Conservation (phyloP, 306 rosid genomes). For the Trichosanthes truncata region DNA sequence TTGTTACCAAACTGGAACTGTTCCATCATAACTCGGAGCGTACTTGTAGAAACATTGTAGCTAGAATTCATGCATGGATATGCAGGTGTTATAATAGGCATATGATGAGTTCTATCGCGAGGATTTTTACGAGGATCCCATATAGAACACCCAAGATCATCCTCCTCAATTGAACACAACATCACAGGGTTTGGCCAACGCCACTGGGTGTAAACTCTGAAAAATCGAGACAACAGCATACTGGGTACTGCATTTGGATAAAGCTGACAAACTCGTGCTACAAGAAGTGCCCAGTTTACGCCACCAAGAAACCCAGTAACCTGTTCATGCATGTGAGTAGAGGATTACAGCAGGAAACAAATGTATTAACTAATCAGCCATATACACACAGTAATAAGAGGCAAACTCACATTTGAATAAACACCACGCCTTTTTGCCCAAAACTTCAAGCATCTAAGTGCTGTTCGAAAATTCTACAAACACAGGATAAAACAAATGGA, state of each 20-base stretch:
- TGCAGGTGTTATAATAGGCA: constrained; percentile 98
- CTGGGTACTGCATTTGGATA: constrained; percentile 97
- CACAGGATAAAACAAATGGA: background rate
- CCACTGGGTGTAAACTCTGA: constrained; percentile 96
- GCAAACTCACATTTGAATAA: constrained; percentile 82
- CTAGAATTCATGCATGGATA: constrained; percentile 99
- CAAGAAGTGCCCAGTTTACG: constrained; percentile 95
- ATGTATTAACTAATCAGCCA: background rate
- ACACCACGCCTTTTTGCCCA: constrained; percentile 99
- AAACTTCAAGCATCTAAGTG: constrained; percentile 83
- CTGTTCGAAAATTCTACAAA: constrained; percentile 69
- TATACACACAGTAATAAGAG: background rate
- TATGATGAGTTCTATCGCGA: constrained; percentile 73
- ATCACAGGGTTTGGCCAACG: constrained; percentile 99
- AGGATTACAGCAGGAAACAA: background rate
- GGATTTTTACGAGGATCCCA: constrained; percentile 98
- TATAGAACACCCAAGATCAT: constrained; percentile 67
- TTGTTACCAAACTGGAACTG: constrained; percentile 71
- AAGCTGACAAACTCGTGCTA: constrained; percentile 93
- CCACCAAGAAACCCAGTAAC: constrained; percentile 99
- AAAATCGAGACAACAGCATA: constrained; percentile 90
- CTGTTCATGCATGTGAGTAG: constrained; percentile 23
- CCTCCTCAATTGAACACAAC: constrained; percentile 84
- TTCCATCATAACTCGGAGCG: constrained; percentile 90
- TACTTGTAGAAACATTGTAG: constrained; percentile 90